Evolutionary conservation across 2,329 filamentous ascomycete species (phyloP).

Genomic region (Parasarocladium wereldwijsianum): DNA sequence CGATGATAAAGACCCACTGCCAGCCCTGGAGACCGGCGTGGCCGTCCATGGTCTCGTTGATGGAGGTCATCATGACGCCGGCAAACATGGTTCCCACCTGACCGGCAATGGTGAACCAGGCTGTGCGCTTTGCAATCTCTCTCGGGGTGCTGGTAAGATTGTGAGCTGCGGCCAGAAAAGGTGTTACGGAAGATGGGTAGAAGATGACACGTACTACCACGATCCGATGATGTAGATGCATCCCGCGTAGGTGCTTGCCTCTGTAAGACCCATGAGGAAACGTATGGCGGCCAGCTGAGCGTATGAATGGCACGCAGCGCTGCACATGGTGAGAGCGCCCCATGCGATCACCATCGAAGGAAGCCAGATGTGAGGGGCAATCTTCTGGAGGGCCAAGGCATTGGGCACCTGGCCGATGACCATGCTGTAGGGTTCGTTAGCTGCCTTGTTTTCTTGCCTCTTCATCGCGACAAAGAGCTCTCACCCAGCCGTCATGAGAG

Average conservation of each 20-base stretch:
- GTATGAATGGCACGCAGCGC: constrained; percentile 10
- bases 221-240: constrained; percentile 21
- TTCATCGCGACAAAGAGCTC: too few species aligned
- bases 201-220: constrained; percentile 31
- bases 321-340: constrained; percentile 26
- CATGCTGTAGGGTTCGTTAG: too few species aligned
- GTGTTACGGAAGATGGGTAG: neutral
- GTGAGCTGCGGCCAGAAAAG: too few species aligned
- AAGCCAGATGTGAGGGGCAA: constrained; percentile 32
- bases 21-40: constrained; percentile 30
- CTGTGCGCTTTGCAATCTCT: constrained; percentile 42
- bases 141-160: constrained; percentile 13
- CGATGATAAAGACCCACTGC: constrained; percentile 31
- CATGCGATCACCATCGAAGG: constrained; percentile 31
- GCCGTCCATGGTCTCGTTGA: constrained; percentile 23
- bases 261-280: constrained; percentile 12
- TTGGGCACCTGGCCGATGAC: constrained; percentile 27
- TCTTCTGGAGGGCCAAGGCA: constrained; percentile 30
- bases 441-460: too few species aligned
- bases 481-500: constrained; percentile 13
- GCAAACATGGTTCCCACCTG: constrained; percentile 41
- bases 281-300: constrained; percentile 12
- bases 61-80: constrained; percentile 35
- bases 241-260: constrained; percentile 13
- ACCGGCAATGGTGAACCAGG: constrained; percentile 41